Evolutionary conservation across 2,329 filamentous ascomycete species (phyloP).

Genomic region (Calonectria naviculata): DNA sequence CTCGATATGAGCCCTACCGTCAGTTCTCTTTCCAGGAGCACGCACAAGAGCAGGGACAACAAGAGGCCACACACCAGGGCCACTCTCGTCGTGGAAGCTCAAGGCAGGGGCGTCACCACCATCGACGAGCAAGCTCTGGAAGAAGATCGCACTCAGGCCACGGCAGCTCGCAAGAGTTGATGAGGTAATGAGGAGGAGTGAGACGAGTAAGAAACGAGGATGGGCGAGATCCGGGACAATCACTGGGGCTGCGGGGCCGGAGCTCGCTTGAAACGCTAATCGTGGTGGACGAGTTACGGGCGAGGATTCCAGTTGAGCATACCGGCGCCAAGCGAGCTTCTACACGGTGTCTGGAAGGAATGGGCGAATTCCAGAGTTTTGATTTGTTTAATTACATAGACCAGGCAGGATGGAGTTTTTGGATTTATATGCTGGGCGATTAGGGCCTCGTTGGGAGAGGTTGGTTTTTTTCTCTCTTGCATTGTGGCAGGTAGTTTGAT

Average conservation of each 20-base stretch:
- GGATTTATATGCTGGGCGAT: not conserved
- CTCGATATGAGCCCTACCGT: slow-evolving; percentile 1
- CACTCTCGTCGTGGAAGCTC: not conserved
- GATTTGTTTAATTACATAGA: slow-evolving; percentile 12
- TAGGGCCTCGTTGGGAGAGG: not conserved
- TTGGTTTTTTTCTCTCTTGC: not conserved
- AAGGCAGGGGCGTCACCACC: not conserved
- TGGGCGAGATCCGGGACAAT: not conserved
- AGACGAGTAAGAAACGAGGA: not conserved
- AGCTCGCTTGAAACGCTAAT: not conserved
- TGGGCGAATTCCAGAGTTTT: not conserved
- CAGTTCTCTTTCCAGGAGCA: not conserved
- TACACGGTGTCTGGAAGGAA: slow-evolving; percentile 11
- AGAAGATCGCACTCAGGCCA: slow-evolving; percentile 2
- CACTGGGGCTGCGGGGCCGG: not conserved
- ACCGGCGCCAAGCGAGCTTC: not conserved
- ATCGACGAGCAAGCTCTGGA: not conserved
- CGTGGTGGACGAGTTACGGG: not conserved
- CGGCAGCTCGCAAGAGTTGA: slow-evolving; percentile 7
- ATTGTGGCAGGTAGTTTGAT: not conserved
- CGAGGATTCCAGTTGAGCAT: slow-evolving; percentile 5
- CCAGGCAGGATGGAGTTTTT: not conserved
- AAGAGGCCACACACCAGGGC: not conserved
- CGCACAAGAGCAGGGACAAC: not conserved
- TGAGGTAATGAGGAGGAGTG: slow-evolving; percentile 5